Conservation (phyloP, 2,329 filamentous ascomycete species). For the Clonostachys sp. region DNA sequence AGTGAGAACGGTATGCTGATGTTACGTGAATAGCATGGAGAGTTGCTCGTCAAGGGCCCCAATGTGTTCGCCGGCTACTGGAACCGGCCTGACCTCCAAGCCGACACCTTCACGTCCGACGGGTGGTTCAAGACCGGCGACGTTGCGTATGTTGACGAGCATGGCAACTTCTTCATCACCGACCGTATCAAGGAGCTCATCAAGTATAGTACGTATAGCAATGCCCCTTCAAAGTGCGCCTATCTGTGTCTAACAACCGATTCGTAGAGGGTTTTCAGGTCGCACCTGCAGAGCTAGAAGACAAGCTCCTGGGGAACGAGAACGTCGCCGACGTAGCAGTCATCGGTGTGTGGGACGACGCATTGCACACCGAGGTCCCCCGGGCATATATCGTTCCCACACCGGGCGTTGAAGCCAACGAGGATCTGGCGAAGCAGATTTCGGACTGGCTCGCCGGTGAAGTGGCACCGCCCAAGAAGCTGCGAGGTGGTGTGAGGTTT, state of each 20-base stretch:
- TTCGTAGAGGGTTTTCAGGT: slow-evolving; percentile 60
- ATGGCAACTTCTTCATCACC: slow-evolving; percentile 85
- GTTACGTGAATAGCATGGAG: slow-evolving; percentile 38
- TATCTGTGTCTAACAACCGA: background rate
- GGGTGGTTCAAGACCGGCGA: slow-evolving; percentile 92
- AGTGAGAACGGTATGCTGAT: slow-evolving; percentile 9
- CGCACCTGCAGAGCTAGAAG: slow-evolving; percentile 61
- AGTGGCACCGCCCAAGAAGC: slow-evolving; percentile 62
- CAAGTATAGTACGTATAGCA: slow-evolving; percentile 39
- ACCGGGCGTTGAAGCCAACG: slow-evolving; percentile 24
- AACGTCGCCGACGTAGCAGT: slow-evolving; percentile 57
- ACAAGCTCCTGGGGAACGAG: slow-evolving; percentile 34
- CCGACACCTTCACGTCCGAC: slow-evolving; percentile 66
- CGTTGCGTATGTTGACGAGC: slow-evolving; percentile 70
- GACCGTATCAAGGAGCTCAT: slow-evolving; percentile 73
- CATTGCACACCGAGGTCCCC: slow-evolving; percentile 63
- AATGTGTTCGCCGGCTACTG: slow-evolving; percentile 78
- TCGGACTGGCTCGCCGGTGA: slow-evolving; percentile 40
- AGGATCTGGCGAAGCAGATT: slow-evolving; percentile 26
- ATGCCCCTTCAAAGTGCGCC: slow-evolving; percentile 2
- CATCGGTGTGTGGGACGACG: slow-evolving; percentile 53
- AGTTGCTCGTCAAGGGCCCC: slow-evolving; percentile 73
- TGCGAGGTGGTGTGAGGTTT: slow-evolving; percentile 68
- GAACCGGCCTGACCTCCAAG: slow-evolving; percentile 67
- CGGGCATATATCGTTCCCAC: slow-evolving; percentile 35